phyloP scores from a whole-genome alignment of 2,329 filamentous ascomycete species.

The Trichoderma simmonsii region DNA sequence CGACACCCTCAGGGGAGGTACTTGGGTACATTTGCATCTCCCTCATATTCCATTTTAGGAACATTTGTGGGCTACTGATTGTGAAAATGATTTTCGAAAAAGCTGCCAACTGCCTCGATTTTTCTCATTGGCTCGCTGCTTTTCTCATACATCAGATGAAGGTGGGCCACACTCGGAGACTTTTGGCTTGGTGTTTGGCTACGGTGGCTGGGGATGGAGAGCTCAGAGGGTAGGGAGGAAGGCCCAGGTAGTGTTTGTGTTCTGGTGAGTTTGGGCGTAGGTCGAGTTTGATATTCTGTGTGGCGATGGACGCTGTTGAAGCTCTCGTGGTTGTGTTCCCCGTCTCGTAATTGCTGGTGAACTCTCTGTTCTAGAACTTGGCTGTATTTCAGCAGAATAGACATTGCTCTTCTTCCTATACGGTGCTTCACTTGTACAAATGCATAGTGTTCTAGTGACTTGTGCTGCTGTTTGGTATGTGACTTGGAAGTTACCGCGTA shows the following conservation, averaged over 20 bases:
- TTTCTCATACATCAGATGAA: neutral
- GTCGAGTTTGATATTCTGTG: neutral
- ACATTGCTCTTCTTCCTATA: neutral
- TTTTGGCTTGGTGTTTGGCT: neutral
- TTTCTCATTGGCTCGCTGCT: neutral
- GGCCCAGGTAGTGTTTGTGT: neutral
- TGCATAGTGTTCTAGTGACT: neutral
- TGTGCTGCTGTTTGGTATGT: neutral
- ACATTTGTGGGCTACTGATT: neutral
- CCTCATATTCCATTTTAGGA: neutral
- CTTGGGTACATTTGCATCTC: neutral
- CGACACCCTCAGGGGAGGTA: neutral
- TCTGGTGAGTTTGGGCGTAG: neutral
- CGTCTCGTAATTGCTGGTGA: neutral
- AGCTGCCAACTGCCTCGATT: neutral
- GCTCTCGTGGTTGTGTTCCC: neutral
- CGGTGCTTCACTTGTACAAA: neutral
- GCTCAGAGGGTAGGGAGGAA: neutral
- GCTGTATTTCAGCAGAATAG: neutral
- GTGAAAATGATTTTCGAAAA: neutral
- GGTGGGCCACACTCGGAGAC: slow-evolving; percentile 29
- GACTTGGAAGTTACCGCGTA: neutral
- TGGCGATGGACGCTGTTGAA: neutral
- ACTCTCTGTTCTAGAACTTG: neutral
- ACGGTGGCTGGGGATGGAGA: neutral